Base-by-base conservation (phyloP, 441 rosid species). In the Rhodomyrtus psidioides region DNA sequence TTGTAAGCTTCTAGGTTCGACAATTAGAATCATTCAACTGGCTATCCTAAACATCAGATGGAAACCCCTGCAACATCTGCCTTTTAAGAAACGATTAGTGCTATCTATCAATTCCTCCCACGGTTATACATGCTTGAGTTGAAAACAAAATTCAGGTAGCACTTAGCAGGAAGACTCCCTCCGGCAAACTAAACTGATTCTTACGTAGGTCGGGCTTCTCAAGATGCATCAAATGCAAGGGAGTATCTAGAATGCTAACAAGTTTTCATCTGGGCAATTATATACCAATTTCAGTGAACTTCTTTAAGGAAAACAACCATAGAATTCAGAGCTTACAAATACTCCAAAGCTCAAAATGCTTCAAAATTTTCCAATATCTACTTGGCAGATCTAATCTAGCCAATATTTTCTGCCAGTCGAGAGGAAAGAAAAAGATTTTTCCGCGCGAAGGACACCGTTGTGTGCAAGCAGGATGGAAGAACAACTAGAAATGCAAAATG, bases 1-100 rank as follows among this genome's bases (percentile, higher is more conserved):
- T 83, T 93, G 56, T 88, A 89, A 84, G 95, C 92, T 87, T 94
- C 92, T 12, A 91, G 92, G 85, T 93, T 86, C 84, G 82, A 84
- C 87, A 82, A n/a, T n/a, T 76, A 53, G 44, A 23, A 13, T 28
- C 60, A 56, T 60, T 44, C 26, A 44, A 42, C 27, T 57, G 28
- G 58, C 12, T n/a, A 27, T 44, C 26, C 55, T 53, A 81, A 53
- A 15, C 58, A 27, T 27, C 83, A 49, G 74, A 62, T 62, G 30
- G 28, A 28, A 62, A 30, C 2, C 39, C 24, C 42, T 0, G 75
- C 44, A 62, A 62, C 75, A 62, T 30, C 23, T 62, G 24, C 24
- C 75, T 21, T 30, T 62, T 62, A 15, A 62, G 24, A 42, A 42
- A 42, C 44, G 44, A 17, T 62, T 30, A 62, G 44, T 1, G 1